phyloP scores from a whole-genome alignment of 1,284 basidiomycete genomes.

The Violaceomyces palustris region DNA sequence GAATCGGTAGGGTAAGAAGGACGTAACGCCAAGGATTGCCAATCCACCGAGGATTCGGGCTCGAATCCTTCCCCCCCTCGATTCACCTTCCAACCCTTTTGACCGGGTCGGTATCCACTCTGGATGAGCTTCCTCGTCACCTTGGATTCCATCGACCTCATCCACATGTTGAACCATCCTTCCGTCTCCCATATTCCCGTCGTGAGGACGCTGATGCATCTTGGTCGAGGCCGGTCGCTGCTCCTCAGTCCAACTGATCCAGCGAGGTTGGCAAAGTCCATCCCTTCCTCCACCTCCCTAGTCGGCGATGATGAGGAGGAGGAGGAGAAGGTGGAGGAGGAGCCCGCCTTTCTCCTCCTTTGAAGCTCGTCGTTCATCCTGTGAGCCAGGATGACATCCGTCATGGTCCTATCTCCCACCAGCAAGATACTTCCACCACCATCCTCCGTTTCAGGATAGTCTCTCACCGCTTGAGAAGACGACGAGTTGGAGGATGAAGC shows the following conservation, averaged over 20 bases:
- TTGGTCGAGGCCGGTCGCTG: constrained; percentile 7
- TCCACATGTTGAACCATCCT: constrained; percentile 40
- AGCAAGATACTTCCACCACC: constrained; percentile 60
- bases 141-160: constrained; percentile 43
- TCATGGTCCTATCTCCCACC: constrained; percentile 84
- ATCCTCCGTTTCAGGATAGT: constrained; percentile 61
- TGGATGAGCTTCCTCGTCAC: constrained; percentile 18
- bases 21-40: too few species aligned
- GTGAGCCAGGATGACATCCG: constrained; percentile 80
- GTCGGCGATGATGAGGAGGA: too few species aligned
- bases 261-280: not conserved
- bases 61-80: too few species aligned
- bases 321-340: constrained; percentile 33
- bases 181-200: constrained; percentile 48
- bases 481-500: too few species aligned
- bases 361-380: constrained; percentile 55
- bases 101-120: constrained; percentile 23
- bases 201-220: constrained; percentile 50
- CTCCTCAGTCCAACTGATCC: not conserved
- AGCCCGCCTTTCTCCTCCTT: constrained; percentile 15
- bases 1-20: too few species aligned
- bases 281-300: not conserved
- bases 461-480: constrained; percentile 56
- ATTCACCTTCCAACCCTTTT: too few species aligned
- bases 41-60: too few species aligned